Evolutionary conservation across 768 basidiomycete genomes (phyloP), one percentile per base, ranked within the genome.

Genomic region (Tulasnella sp.): DNA sequence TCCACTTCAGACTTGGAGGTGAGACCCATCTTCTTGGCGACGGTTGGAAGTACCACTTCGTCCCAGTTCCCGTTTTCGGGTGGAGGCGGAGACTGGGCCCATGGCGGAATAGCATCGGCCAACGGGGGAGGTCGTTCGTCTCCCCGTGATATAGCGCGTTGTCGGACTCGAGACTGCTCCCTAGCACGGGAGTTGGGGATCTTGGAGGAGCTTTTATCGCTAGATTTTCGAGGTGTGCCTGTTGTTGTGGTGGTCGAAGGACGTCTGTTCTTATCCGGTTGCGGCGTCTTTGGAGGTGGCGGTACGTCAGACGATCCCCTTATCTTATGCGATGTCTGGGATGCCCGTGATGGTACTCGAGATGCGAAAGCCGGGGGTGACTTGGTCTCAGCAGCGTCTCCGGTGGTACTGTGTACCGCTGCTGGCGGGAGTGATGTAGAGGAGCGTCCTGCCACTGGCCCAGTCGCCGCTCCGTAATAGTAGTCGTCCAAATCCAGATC

Each of bases 41-140:
- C 87, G 4, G 85, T 87, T 24, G 89, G 89, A 11, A 91, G 73
- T 1, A 92, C 84, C 41, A 90, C 87, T 68, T 92, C 88, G 67
- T 92, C 88, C 88, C 89, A 92, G 66, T 87, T 89, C 1, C 86
- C 85, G 23, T 78, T 74, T 60, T 72, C 38, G 13, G 64, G 62
- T 38, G 63, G 56, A 17, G 30, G 44, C 10, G 42, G 73, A 24
- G 77, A 78, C 26, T 83, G 74, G 24, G 86, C 86, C 67, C 88
- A 83, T 17, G 85, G 88, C 4, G 89, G 88, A 68, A 91, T 88
- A 23, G 88, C 88, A 69, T 90, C 75, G 52, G 78, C 77, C 72
- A 84, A 73, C 9, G 45, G 23, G 17, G 52, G 49, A 17, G 48
- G 29, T 30, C 47, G 56, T 11, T 53, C 50, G 5, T 44, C 56